Conservation (phyloP, 2,329 filamentous ascomycete genomes). For the Arachnopeziza araneosa region DNA sequence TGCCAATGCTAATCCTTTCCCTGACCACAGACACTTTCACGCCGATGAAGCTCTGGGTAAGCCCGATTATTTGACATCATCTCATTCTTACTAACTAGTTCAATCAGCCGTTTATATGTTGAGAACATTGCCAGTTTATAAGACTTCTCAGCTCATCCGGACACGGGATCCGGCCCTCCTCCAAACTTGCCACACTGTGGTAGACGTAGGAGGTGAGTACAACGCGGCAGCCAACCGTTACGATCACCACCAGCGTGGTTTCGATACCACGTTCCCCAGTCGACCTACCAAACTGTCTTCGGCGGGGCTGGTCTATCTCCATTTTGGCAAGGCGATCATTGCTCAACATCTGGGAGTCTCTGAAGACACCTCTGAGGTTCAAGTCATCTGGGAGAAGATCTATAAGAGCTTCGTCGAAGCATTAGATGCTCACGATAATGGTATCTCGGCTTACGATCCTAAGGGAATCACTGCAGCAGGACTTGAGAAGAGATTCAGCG, state of each 20-base stretch:
- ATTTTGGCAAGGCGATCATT: slow-evolving; percentile 85
- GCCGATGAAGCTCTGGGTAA: slow-evolving; percentile 79
- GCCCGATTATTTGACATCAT: neutral
- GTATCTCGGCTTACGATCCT: slow-evolving; percentile 76
- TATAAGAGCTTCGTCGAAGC: slow-evolving; percentile 94
- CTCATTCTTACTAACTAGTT: neutral
- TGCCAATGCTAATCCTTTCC: neutral
- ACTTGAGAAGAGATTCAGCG: slow-evolving; percentile 75
- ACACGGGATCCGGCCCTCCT: slow-evolving; percentile 80
- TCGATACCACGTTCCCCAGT: slow-evolving; percentile 77
- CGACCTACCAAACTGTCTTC: slow-evolving; percentile 86
- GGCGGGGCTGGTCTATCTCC: slow-evolving; percentile 90
- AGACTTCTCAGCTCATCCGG: slow-evolving; percentile 67
- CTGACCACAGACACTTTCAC: slow-evolving; percentile 67
- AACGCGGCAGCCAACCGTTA: slow-evolving; percentile 71
- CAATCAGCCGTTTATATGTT: slow-evolving; percentile 80
- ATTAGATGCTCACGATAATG: slow-evolving; percentile 96
- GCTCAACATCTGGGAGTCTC: slow-evolving; percentile 57
- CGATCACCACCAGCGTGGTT: slow-evolving; percentile 96
- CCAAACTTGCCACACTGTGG: slow-evolving; percentile 83
- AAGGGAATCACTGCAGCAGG: slow-evolving; percentile 62
- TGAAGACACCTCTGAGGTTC: slow-evolving; percentile 60
- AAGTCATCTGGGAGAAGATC: slow-evolving; percentile 76
- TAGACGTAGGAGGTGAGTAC: slow-evolving; percentile 97
- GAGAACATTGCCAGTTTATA: slow-evolving; percentile 78